Evolutionary conservation across 2,329 filamentous ascomycete species (phyloP), one percentile per base, ranked within the genome.

Genomic region (Cladophialophora chaetospira): DNA sequence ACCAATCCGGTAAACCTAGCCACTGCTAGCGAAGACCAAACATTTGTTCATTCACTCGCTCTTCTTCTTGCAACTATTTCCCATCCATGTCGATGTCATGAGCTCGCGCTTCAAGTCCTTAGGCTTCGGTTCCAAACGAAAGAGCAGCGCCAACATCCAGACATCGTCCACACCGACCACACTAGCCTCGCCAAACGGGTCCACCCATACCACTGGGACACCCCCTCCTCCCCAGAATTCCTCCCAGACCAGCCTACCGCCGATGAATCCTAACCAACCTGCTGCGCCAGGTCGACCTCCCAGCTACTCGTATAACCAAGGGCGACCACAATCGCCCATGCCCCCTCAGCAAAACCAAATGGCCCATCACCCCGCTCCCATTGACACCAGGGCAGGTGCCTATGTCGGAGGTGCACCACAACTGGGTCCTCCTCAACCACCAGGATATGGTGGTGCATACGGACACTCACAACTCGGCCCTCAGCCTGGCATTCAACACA

Each of bases 201-300:
- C 65, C 58, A 68, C 69, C 46, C 62, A 67, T 43, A 71, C 64
- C 60, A 65, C 66, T 61, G 64, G 65, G 45, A 67, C 68, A 57
- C 65, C 67, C 57, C 64, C 71, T 69, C 68, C 71, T 69, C 68
- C 66, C 17, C 48, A 43, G 61, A 78, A 74, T 66, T 73, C 76
- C 42, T 79, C 77, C 26, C 75, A 72, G 51, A 75, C 77, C 58
- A 80, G 78, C 65, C 74, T 81, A 43, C 73, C 80, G 65, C 84
- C 84, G 78, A 85, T 83, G 65, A 70, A 70, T 54, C 48, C 48
- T 23, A 51, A 51, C 15, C 66, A 64, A 48, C 68, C 73, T 69
- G 78, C 80, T 62, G 76, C 77, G 38, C 75, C 82, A 65, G 83
- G 82, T 65, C 80, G 83, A 58, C 84, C 84, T 65, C 84, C 84